Conservation (phyloP, 495 filamentous ascomycete genomes). For the Xylaria flabelliformis region DNA sequence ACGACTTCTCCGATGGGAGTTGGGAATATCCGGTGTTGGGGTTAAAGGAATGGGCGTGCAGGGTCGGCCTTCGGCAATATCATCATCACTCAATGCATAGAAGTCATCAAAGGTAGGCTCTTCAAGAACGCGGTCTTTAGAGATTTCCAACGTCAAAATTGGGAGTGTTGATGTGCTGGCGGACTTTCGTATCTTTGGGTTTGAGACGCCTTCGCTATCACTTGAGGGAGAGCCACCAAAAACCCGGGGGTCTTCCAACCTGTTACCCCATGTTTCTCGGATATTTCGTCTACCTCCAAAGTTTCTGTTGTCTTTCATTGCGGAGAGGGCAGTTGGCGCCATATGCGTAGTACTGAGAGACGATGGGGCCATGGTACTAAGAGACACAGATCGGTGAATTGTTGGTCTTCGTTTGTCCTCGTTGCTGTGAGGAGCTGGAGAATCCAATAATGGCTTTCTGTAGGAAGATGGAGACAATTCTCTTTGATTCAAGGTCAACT, state of each 20-base stretch:
- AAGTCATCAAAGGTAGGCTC: constrained; percentile 57
- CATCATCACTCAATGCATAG: constrained; percentile 52
- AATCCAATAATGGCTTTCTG: background rate
- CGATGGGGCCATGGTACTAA: background rate
- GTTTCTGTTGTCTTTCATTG: background rate
- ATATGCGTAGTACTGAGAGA: background rate
- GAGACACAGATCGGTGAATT: constrained; percentile 23
- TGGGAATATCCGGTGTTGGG: constrained; percentile 30
- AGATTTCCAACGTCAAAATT: constrained; percentile 15
- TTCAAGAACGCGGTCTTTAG: constrained; percentile 32
- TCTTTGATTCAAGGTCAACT: constrained; percentile 9
- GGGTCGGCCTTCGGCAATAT: constrained; percentile 48
- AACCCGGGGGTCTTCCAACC: constrained; percentile 28
- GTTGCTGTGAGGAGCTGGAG: background rate
- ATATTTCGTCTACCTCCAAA: background rate
- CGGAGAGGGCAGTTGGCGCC: background rate
- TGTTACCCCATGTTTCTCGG: constrained; percentile 37
- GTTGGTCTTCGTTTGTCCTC: background rate
- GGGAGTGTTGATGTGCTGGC: constrained; percentile 34
- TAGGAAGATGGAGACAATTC: background rate
- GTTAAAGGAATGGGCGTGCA: constrained; percentile 30
- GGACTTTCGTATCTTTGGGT: constrained; percentile 31
- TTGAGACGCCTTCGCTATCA: constrained; percentile 12
- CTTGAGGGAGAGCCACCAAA: background rate
- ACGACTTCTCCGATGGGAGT: constrained; percentile 37